These are phyloP conservation scores for Aspergillus fructus DNA, from an alignment of 2,329 filamentous ascomycete genomes.

Conservation along the genomic window DNA sequence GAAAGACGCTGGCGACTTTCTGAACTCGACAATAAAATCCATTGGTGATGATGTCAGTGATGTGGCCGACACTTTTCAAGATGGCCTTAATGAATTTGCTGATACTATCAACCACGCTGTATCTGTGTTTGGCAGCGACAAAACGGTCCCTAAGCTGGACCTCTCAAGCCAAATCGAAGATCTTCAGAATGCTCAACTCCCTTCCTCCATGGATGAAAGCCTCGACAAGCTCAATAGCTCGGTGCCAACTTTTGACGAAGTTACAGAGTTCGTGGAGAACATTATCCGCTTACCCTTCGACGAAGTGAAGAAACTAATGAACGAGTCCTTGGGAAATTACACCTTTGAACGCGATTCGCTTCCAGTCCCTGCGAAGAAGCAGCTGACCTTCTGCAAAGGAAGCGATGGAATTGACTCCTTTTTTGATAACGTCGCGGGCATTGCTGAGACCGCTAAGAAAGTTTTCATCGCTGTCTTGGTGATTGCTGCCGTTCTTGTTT, in stretches of 20 bases:
- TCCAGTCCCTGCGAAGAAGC: slow-evolving; percentile 78
- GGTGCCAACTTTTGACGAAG: slow-evolving; percentile 78
- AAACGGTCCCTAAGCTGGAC: slow-evolving; percentile 58
- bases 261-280: slow-evolving; percentile 76
- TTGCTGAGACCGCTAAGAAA: slow-evolving; percentile 68
- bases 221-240: slow-evolving; percentile 72
- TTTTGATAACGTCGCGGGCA: slow-evolving; percentile 69
- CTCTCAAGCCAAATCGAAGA: slow-evolving; percentile 64
- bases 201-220: slow-evolving; percentile 65
- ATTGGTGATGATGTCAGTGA: slow-evolving; percentile 49
- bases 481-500: slow-evolving; percentile 68
- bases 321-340: slow-evolving; percentile 69
- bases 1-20: slow-evolving; percentile 58
- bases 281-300: slow-evolving; percentile 79
- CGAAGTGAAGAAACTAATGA: slow-evolving; percentile 71
- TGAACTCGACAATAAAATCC: slow-evolving; percentile 55
- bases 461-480: slow-evolving; percentile 75
- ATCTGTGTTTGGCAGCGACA: slow-evolving; percentile 44
- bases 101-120: slow-evolving; percentile 57
- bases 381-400: slow-evolving; percentile 83
- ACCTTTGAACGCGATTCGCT: slow-evolving; percentile 75
- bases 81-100: slow-evolving; percentile 54
- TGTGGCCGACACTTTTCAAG: slow-evolving; percentile 50
- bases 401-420: slow-evolving; percentile 80
- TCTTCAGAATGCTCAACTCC: slow-evolving; percentile 69